These are phyloP conservation scores for Chernovozyma sophiae-reginae DNA, from an alignment of 1,139 yeast genomes.

Conservation along the genomic window DNA sequence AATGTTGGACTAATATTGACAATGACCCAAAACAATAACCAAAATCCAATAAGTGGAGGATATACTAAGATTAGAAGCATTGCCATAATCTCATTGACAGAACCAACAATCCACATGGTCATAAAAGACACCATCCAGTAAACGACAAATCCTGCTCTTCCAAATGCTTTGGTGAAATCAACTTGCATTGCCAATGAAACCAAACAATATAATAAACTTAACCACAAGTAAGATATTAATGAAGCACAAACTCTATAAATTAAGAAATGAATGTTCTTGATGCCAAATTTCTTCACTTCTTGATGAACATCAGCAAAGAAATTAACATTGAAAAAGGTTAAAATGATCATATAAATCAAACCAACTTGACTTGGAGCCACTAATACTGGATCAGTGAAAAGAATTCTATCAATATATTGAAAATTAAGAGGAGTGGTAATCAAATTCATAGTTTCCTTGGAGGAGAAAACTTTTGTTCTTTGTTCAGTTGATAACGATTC, in stretches of 20 bases:
- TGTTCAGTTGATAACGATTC: slow-evolving; percentile 4
- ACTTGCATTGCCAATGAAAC: slow-evolving; percentile 43
- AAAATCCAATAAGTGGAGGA: slow-evolving; percentile 42
- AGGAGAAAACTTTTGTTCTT: slow-evolving; percentile 5
- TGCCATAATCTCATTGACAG: slow-evolving; percentile 36
- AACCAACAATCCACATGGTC: slow-evolving; percentile 43
- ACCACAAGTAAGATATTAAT: slow-evolving; percentile 27
- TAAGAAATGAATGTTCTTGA: slow-evolving; percentile 27
- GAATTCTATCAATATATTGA: slow-evolving; percentile 43
- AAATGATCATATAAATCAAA: slow-evolving; percentile 65
- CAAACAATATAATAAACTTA: slow-evolving; percentile 36
- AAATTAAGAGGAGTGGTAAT: slow-evolving; percentile 36
- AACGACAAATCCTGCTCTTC: slow-evolving; percentile 39
- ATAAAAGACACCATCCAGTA: slow-evolving; percentile 42
- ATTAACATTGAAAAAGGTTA: slow-evolving; percentile 56
- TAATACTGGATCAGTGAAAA: slow-evolving; percentile 46
- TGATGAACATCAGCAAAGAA: slow-evolving; percentile 54
- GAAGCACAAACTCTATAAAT: slow-evolving; percentile 29
- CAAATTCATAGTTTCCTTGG: slow-evolving; percentile 14
- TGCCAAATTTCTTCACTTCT: slow-evolving; percentile 32
- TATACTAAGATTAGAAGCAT: slow-evolving; percentile 25
- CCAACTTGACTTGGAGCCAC: slow-evolving; percentile 73
- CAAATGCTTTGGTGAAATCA: slow-evolving; percentile 36
- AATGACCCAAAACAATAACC: slow-evolving; percentile 41
- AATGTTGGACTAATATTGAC: slow-evolving; percentile 36